These are phyloP conservation scores for Saksenaea oblongispora DNA, from an alignment of 371 early-diverging fungal species.

Conservation along the genomic window DNA sequence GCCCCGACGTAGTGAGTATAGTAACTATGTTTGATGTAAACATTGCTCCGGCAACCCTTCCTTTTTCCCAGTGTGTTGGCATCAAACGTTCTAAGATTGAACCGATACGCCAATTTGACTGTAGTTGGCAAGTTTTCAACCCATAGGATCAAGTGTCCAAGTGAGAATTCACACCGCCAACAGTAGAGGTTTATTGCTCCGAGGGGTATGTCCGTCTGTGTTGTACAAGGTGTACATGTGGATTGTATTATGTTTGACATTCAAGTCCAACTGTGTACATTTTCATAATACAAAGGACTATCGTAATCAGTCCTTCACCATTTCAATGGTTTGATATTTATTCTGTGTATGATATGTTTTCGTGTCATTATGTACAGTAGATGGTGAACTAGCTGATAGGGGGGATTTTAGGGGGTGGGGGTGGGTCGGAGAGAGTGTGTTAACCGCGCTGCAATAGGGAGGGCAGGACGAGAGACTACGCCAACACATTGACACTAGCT, in stretches of 20 bases:
- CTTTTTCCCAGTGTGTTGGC: too few relatives aligned
- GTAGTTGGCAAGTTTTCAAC: too few relatives aligned
- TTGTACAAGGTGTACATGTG: background rate
- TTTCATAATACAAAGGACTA: background rate
- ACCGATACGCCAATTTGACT: too few relatives aligned
- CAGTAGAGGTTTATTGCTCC: background rate
- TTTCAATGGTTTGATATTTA: background rate
- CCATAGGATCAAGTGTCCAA: background rate
- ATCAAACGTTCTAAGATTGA: too few relatives aligned
- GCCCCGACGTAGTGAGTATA: background rate
- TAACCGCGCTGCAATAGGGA: background rate
- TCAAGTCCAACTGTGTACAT: background rate
- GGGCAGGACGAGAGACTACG: background rate
- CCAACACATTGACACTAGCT: background rate
- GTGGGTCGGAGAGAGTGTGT: background rate
- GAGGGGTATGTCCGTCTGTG: background rate
- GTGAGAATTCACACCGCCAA: background rate
- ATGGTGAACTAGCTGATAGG: background rate
- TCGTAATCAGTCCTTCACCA: background rate
- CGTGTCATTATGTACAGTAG: background rate
- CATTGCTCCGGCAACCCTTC: background rate
- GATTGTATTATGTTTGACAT: background rate
- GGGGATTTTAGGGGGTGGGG: background rate
- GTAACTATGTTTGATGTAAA: background rate
- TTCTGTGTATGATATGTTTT: background rate